Base-by-base conservation (phyloP, 768 basidiomycete genomes). In the Epithele typhae region DNA sequence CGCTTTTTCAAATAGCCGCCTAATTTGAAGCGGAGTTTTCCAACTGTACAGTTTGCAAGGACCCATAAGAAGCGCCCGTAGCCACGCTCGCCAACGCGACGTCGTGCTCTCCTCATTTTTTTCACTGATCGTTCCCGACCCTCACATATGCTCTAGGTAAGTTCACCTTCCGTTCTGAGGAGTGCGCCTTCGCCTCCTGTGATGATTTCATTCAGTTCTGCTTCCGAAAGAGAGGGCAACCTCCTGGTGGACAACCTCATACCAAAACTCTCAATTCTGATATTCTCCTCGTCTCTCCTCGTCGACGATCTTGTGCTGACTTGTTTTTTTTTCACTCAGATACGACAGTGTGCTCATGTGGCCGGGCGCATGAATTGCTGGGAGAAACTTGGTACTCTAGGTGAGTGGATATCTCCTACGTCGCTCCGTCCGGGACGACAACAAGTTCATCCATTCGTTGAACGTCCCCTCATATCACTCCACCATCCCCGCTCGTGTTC, bases 361-460 rank as follows among this genome's bases (percentile, higher is more conserved):
- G 21, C 19, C n/a, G n/a, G n/a, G n/a, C n/a, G n/a, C n/a, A n/a
- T n/a, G n/a, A n/a, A n/a, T n/a, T n/a, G n/a, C n/a, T n/a, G n/a
- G n/a, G n/a, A n/a, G n/a, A n/a, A n/a, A n/a, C n/a, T n/a, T n/a
- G n/a, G n/a, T n/a, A n/a, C n/a, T 15, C 14, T 36, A 45, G 41
- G 50, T 58, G 36, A 48, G 56, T 55, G 10, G 22, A 48, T 22
- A 17, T 7, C 40, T 24, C 9, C 24, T 40, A n/a, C n/a, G n/a
- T n/a, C 37, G 25, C 19, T 46, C 41, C 37, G 51, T 43, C 33
- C 46, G 68, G 64, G 82, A 84, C 71, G 82, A 85, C 82, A 85
- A 68, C 65, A 77, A 86, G 83, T 84, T 86, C 76, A 85, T 86
- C 84, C 84, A 85, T 86, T 86, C 83, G 73, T 86, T 84, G 84